Base-by-base conservation (phyloP, 192 early-diverging fungal species). In the Coemansia sp. region DNA sequence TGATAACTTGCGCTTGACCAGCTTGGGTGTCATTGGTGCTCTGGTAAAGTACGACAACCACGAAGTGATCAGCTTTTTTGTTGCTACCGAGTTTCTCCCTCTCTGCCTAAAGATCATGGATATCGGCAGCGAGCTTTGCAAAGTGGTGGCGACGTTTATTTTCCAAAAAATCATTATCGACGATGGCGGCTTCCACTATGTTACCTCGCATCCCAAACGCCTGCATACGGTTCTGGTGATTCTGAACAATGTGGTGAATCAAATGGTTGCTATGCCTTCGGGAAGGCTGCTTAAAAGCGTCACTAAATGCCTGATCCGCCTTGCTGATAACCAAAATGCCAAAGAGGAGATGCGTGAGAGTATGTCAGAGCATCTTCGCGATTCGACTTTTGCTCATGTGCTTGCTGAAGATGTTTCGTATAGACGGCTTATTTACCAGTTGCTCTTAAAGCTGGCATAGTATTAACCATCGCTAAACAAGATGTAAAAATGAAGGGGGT, bases 101-200 rank as follows among this genome's bases (percentile, higher is more conserved):
- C 85, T 98, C 15, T 97, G 94, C 66, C 78, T 98, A n/a, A 88
- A 95, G 57, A 98, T 98, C 61, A 96, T 98, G 93, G 96, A 98
- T 65, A 93, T 90, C 55, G 96, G 96, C 33, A 88, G 85, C 61
- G 96, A 98, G 64, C 84, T 97, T 36, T 94, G 91, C 55, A 98
- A 98, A 65, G 95, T 93, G 26, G 96, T 98, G 33, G 96, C 96
- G n/a, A 98, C 95, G 20, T 97, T 98, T 75, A 96, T 98, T 57
- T 93, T 98, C 36, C 94, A 98, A 72, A 92, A 96, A 57, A 97
- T 98, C 23, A 82, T 98, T 20, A 71, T 92, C 39, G 94, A 97
- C 68, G 94, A 97, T 23, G 88, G 89, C 58, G 96, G 96, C 1
- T 81, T 98, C 43, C 81, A 62, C 40, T 70, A 76, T 35, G 60